Evolutionary conservation across 2,329 filamentous ascomycete genomes (phyloP).

Genomic region (Xylaria sp.): DNA sequence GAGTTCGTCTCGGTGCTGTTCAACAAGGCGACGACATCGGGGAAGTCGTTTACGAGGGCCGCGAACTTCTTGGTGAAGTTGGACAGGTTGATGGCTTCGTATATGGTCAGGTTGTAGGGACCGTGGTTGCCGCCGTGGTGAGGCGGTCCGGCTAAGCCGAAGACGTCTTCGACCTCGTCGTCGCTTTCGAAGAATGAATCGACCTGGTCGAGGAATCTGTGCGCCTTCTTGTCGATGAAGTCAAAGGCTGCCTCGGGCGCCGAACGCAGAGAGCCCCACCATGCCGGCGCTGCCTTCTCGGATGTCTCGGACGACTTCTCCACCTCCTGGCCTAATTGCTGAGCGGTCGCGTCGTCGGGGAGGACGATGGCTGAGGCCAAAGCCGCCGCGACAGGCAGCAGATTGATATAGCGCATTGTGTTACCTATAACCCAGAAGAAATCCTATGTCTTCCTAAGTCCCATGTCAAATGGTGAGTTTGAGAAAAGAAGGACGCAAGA

Average conservation of each 20-base stretch:
- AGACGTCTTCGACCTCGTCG: constrained; percentile 25
- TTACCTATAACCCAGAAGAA: background rate
- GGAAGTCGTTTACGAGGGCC: constrained; percentile 74
- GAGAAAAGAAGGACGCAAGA: background rate
- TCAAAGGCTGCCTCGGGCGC: constrained; percentile 14
- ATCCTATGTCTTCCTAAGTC: background rate
- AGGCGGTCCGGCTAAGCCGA: constrained; percentile 11
- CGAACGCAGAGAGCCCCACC: constrained; percentile 8
- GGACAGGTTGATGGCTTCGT: constrained; percentile 76
- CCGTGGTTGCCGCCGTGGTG: constrained; percentile 27
- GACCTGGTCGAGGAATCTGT: constrained; percentile 24
- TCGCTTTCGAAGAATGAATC: constrained; percentile 26
- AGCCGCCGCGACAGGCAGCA: constrained; percentile 22
- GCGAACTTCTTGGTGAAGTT: constrained; percentile 80
- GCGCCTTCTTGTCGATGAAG: constrained; percentile 16
- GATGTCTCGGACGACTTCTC: constrained; percentile 19
- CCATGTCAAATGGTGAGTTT: background rate
- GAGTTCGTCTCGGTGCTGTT: constrained; percentile 77
- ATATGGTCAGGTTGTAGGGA: constrained; percentile 70
- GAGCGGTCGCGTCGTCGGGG: constrained; percentile 39
- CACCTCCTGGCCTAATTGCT: constrained; percentile 35
- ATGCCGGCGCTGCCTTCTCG: constrained; percentile 9
- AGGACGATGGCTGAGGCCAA: constrained; percentile 31
- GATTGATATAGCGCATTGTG: constrained; percentile 28
- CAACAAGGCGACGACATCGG: constrained; percentile 72